phyloP scores from a whole-genome alignment of 768 basidiomycete species.

The Pleurotus ostreatus region DNA sequence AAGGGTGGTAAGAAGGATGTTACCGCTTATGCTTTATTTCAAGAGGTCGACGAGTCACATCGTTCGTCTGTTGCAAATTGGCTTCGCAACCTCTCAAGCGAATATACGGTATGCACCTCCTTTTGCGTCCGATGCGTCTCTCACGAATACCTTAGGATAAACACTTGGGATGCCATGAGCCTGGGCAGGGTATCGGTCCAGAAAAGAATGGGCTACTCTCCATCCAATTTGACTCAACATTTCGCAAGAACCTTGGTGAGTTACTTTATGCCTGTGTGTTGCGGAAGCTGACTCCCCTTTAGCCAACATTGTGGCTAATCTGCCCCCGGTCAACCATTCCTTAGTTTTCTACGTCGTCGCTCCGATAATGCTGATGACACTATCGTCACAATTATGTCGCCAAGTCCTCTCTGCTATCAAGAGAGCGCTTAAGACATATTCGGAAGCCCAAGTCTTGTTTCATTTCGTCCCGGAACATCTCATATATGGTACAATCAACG shows the following conservation, averaged over 20 bases:
- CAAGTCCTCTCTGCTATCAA: constrained; percentile 63
- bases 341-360: constrained; percentile 68
- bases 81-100: constrained; percentile 47
- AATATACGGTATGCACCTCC: constrained; percentile 52
- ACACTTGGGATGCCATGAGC: constrained; percentile 53
- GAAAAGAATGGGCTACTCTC: constrained; percentile 54
- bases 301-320: constrained; percentile 48
- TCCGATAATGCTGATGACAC: constrained; percentile 55
- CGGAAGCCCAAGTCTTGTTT: constrained; percentile 53
- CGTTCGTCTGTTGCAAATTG: constrained; percentile 50
- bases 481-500: constrained; percentile 43
- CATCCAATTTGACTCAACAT: constrained; percentile 58
- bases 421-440: constrained; percentile 45
- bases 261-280: not conserved
- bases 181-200: constrained; percentile 46
- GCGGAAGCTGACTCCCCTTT: constrained; percentile 7
- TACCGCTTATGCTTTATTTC: constrained; percentile 63
- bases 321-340: constrained; percentile 33
- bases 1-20: constrained; percentile 70
- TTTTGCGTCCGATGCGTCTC: constrained; percentile 4
- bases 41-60: constrained; percentile 50
- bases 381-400: constrained; percentile 64
- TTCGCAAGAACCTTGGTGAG: constrained; percentile 65
- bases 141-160: constrained; percentile 41
- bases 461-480: constrained; percentile 72